A percentile compares a stretch with the other conserved stretches of the same genome.
Evolutionary conservation across 176 grass and related monocot species (phyloP).

Genomic region (Paspalum notatum): DNA sequence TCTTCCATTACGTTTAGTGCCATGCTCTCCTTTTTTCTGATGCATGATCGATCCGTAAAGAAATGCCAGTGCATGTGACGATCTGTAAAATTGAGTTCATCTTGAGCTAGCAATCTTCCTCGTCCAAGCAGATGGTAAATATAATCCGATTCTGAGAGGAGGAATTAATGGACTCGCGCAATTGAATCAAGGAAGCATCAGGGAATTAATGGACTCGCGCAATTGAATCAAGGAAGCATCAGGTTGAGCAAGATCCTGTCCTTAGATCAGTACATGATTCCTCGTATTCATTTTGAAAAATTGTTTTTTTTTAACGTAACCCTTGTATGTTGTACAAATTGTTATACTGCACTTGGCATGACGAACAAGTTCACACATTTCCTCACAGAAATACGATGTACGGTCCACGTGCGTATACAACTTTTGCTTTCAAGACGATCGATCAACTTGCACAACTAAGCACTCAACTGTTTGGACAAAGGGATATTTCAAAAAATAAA

Average conservation of each 20-base stretch:
- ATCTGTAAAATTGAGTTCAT: neutral
- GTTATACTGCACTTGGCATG: neutral
- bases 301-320: too few species aligned
- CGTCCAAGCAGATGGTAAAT: neutral
- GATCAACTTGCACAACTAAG: too few species aligned
- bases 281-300: neutral
- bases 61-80: neutral
- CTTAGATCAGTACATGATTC: neutral
- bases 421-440: too few species aligned
- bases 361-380: too few species aligned
- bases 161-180: neutral
- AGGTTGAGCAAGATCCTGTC: neutral
- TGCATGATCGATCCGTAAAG: neutral
- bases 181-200: neutral
- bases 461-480: too few species aligned
- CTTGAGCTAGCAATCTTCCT: neutral
- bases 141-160: too few species aligned
- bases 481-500: too few species aligned
- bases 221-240: neutral
- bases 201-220: neutral
- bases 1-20: neutral
- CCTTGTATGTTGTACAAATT: too few species aligned
- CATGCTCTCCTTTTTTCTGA: constrained; percentile 4
- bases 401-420: too few species aligned
- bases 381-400: too few species aligned